Evolutionary conservation across 306 rosid genomes (phyloP), one percentile per base, ranked within the genome.

Genomic region (Myrica gale): DNA sequence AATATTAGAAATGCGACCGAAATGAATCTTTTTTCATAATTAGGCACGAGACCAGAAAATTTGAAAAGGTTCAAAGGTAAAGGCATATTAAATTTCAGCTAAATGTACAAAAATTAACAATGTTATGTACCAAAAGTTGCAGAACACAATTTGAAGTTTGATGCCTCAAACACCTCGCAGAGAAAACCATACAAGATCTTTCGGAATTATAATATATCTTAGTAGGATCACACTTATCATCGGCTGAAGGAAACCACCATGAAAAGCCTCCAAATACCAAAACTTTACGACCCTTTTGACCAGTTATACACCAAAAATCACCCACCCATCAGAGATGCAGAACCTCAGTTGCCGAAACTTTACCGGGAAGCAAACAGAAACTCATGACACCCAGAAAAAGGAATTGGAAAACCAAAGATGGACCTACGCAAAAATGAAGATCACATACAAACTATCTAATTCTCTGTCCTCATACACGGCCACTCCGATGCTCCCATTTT

Each of bases 401-500:
- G 66, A 69, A 32, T 75, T 39, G 55, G 61, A 65, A 70, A 32
- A 69, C 41, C 45, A 42, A 5, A 53, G 20, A 76, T 77, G 66
- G 60, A 67, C 46, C 67, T 53, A 23, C 62, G 66, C 23, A 65
- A 41, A 32, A 26, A 67, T 53, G 83, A 82, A 82, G 80, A 78
- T 68, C 81, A 53, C 62, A 74, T 20, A 48, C 45, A 85, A 82
- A 88, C 84, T 84, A 41, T 67, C 82, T 78, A 74, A 58, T 78
- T 65, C 70, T 50, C 81, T 48, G 73, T 67, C 75, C 47, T 39
- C 73, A 75, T 58, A 68, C 75, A 71, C 66, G 76, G 71, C 62
- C 67, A 57, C 46, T 3, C 21, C 66, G 84, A 79, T 75, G 45
- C 74, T 77, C 73, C 73, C 32, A 43, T 43, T 54, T 21, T 71